These are phyloP conservation scores for Kappamyces sp. DNA, from an alignment of 192 early-diverging fungal species.

Conservation along the genomic window DNA sequence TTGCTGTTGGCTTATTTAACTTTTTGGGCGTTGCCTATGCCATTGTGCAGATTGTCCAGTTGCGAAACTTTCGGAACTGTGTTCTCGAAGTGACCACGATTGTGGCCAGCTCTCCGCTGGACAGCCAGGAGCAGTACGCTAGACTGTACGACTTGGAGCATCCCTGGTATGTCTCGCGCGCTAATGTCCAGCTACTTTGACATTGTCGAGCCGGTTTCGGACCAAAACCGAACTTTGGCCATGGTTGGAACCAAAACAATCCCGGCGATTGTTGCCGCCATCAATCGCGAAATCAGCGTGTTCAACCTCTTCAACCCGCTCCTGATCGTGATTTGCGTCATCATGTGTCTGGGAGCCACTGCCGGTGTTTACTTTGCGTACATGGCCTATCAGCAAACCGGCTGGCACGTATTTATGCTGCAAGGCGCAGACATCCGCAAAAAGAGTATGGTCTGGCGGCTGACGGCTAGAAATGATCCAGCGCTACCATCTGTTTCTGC, in stretches of 20 bases:
- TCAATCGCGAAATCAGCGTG: background rate
- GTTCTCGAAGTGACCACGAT: background rate
- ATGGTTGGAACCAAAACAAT: no score
- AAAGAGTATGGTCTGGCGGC: slow-evolving; percentile 18
- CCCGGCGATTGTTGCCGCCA: no score
- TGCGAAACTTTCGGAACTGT: background rate
- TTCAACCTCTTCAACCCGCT: slow-evolving; percentile 1
- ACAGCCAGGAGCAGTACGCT: background rate
- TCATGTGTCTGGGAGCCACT: slow-evolving; percentile 16
- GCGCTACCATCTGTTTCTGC: slow-evolving; percentile 34
- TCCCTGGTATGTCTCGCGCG: background rate
- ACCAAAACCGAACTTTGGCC: background rate
- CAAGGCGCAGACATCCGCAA: slow-evolving; percentile 34
- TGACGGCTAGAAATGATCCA: slow-evolving; percentile 20
- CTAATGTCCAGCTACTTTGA: slow-evolving; percentile 1
- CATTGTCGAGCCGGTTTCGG: slow-evolving; percentile 1
- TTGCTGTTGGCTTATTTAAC: slow-evolving; percentile 27
- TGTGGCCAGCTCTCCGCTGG: no score
- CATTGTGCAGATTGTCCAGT: slow-evolving; percentile 20
- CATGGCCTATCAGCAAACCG: slow-evolving; percentile 26
- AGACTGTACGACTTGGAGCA: background rate
- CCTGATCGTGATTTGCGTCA: slow-evolving; percentile 16
- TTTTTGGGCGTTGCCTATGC: slow-evolving; percentile 21
- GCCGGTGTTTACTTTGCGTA: slow-evolving; percentile 21
- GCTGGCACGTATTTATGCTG: slow-evolving; percentile 33